Conservation (phyloP, 139 green algal genomes). For the Mesostigma viride region DNA sequence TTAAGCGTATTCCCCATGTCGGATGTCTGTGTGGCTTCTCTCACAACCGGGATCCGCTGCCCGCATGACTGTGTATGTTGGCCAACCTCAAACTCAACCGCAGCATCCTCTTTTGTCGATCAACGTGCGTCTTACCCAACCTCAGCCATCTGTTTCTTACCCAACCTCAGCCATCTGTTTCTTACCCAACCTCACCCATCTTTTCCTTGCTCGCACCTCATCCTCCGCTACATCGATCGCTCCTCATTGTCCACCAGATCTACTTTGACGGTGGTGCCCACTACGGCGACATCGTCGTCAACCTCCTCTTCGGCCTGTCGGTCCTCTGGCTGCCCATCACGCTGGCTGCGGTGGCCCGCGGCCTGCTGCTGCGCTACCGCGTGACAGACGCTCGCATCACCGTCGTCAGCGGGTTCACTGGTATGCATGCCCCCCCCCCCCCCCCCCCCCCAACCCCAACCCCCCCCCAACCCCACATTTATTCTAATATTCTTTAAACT, state of each 20-base stretch:
- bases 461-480: no score
- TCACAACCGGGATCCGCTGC: no score
- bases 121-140: background rate
- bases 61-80: no score
- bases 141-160: no score
- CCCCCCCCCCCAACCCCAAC: no score
- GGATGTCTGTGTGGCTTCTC: no score
- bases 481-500: no score
- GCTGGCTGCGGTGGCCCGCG: slow-evolving; percentile 21
- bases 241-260: slow-evolving; percentile 3
- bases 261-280: slow-evolving; percentile 36
- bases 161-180: no score
- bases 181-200: no score
- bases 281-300: slow-evolving; percentile 28
- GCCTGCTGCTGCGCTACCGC: slow-evolving; percentile 26
- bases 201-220: no score
- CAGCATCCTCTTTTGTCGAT: background rate
- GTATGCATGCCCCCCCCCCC: no score
- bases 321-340: slow-evolving; percentile 35
- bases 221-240: background rate
- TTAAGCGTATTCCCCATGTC: no score
- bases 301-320: slow-evolving; percentile 31
- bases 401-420: slow-evolving; percentile 16
- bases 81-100: background rate
- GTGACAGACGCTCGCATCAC: slow-evolving; percentile 35